Conservation (phyloP, 1,139 yeast species). For the Waltiozyma sp. region DNA sequence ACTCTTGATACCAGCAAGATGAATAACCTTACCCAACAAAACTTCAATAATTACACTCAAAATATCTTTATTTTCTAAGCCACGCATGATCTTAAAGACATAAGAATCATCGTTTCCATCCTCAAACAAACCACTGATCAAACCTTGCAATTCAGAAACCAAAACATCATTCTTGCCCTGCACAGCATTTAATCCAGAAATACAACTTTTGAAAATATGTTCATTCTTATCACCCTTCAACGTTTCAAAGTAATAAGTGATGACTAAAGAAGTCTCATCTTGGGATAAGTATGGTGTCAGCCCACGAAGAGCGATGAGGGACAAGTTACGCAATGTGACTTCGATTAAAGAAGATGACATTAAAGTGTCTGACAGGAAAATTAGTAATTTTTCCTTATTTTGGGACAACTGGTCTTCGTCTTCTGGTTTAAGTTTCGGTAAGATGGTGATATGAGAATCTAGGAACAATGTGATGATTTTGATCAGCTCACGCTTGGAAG, state of each 20-base stretch:
- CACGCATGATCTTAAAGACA: not conserved
- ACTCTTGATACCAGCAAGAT: not conserved
- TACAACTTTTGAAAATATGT: constrained; percentile 30
- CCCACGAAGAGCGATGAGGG: constrained; percentile 54
- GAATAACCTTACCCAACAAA: not conserved
- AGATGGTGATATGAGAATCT: not conserved
- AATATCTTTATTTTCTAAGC: not conserved
- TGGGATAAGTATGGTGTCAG: constrained; percentile 34
- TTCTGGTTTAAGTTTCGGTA: not conserved
- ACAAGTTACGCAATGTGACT: constrained; percentile 53
- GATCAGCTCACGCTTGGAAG: constrained; percentile 50
- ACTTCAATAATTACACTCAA: not conserved
- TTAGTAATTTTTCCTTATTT: constrained; percentile 56
- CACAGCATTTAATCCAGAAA: constrained; percentile 32
- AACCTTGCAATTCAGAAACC: not conserved
- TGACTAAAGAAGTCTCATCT: constrained; percentile 50
- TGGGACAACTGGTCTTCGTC: constrained; percentile 25
- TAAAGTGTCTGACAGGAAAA: constrained; percentile 54
- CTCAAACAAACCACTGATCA: not conserved
- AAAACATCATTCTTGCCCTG: not conserved
- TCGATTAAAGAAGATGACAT: constrained; percentile 58
- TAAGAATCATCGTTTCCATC: not conserved
- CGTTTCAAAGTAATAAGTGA: constrained; percentile 58
- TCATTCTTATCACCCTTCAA: constrained; percentile 35
- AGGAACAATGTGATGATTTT: constrained; percentile 46